Conservation (phyloP, 2,329 filamentous ascomycete species). For the Xylariaceae sp. region DNA sequence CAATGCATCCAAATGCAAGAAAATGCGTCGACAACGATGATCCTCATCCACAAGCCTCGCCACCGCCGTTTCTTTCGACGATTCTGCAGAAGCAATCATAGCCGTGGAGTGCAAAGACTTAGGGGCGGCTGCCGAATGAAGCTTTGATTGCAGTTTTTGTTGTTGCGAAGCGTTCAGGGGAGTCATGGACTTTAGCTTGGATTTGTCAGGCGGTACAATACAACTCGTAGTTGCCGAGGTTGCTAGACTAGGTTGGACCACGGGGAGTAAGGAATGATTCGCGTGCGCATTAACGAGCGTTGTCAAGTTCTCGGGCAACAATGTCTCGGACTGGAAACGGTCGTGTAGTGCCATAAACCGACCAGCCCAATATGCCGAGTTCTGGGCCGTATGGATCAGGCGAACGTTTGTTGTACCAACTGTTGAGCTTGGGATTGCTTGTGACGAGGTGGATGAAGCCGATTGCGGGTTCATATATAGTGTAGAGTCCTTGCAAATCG, state of each 20-base stretch:
- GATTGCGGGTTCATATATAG: conserved; percentile 6
- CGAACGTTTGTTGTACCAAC: conserved; percentile 19
- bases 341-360: conserved; percentile 57
- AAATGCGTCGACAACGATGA: conserved; percentile 41
- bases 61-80: conserved; percentile 6
- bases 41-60: conserved; percentile 38
- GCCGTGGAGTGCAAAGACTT: not conserved
- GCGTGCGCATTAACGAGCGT: conserved; percentile 25
- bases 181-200: not conserved
- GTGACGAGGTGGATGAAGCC: conserved; percentile 14
- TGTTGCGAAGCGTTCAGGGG: conserved; percentile 1
- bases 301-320: conserved; percentile 30
- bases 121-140: not conserved
- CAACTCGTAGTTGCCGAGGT: conserved; percentile 20
- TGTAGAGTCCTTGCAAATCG: not conserved
- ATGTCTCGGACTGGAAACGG: conserved; percentile 44
- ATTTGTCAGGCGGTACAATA: conserved; percentile 1
- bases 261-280: conserved; percentile 14
- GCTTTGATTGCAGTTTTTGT: not conserved
- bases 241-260: conserved; percentile 11
- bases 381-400: conserved; percentile 41
- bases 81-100: not conserved
- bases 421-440: not conserved
- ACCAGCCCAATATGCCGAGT: conserved; percentile 57
- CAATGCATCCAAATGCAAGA: conserved; percentile 43